A percentile compares a stretch with the other conserved stretches of the same genome.
Conservation (phyloP, 208 protist species). For the Acanthamoeba triangularis region DNA sequence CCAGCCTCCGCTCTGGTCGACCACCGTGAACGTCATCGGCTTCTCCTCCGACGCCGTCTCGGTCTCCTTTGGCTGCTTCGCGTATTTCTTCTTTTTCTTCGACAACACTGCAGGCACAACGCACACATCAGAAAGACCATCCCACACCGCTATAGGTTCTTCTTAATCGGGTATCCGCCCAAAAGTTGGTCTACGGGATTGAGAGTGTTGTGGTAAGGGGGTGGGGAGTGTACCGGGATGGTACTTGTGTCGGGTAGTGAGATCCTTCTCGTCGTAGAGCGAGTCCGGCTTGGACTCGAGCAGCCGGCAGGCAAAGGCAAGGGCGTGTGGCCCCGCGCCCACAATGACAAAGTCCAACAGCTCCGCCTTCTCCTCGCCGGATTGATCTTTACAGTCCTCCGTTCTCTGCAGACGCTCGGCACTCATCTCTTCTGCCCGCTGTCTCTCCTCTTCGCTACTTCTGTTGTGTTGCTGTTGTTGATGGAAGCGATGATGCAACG, state of each 20-base stretch:
- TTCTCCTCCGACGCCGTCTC: not conserved
- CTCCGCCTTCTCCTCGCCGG: not conserved
- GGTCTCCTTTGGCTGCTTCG: no score
- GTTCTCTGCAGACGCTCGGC: no score
- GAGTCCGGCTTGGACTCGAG: slow-evolving; percentile 40
- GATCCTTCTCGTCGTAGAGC: slow-evolving; percentile 35
- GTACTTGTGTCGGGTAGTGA: slow-evolving; percentile 44
- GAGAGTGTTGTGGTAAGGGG: not conserved
- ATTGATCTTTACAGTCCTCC: no score
- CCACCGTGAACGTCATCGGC: not conserved
- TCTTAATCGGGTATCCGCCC: not conserved
- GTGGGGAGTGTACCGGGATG: not conserved
- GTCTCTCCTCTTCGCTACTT: no score
- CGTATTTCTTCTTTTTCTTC: not conserved
- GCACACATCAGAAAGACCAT: no score
- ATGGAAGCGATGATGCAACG: no score
- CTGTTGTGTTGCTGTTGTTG: no score
- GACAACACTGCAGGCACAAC: not conserved
- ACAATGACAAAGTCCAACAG: slow-evolving; percentile 55
- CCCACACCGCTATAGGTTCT: not conserved
- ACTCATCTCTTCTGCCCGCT: no score
- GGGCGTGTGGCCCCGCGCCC: slow-evolving; percentile 23
- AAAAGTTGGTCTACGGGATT: no score
- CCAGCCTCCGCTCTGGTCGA: slow-evolving; percentile 22
- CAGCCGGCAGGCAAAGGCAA: not conserved